Percentiles rank a stretch among this genome's conserved stretches.
Conservation (phyloP, 2,329 filamentous ascomycete species). For the Fusarium austroafricanum region DNA sequence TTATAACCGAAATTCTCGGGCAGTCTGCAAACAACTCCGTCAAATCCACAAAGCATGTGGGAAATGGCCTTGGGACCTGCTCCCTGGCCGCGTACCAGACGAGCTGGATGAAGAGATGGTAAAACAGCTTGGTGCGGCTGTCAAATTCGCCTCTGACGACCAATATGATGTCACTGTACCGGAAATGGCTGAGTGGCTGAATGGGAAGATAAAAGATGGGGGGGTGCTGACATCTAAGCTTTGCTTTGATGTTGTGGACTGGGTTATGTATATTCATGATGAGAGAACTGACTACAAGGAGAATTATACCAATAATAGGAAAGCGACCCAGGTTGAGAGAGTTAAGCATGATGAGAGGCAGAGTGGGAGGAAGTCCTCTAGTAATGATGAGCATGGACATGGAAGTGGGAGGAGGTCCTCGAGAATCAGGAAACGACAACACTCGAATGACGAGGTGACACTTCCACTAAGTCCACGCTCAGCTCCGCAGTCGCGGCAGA, state of each 20-base stretch:
- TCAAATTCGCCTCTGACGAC: neutral
- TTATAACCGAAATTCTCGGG: neutral
- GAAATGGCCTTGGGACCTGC: conserved; percentile 7
- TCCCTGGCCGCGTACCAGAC: conserved; percentile 1
- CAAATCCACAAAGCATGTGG: neutral
- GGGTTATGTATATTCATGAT: neutral
- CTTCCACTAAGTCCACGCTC: neutral
- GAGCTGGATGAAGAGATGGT: neutral
- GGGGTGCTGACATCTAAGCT: neutral
- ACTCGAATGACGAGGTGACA: neutral
- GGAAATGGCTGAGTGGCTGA: neutral
- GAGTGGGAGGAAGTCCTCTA: neutral
- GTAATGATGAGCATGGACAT: neutral
- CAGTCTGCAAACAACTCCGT: conserved; percentile 7
- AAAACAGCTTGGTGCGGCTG: neutral
- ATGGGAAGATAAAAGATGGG: neutral
- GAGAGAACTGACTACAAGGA: neutral
- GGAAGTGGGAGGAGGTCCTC: neutral
- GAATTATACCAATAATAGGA: too few relatives aligned
- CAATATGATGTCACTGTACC: neutral
- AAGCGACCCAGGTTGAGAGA: too few relatives aligned
- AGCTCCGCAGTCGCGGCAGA: neutral
- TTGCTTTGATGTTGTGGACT: neutral
- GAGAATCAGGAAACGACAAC: neutral
- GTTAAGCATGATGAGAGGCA: neutral